Evolutionary conservation across 805 yeast genomes (phyloP).

Genomic region (Ogataea neopini): DNA sequence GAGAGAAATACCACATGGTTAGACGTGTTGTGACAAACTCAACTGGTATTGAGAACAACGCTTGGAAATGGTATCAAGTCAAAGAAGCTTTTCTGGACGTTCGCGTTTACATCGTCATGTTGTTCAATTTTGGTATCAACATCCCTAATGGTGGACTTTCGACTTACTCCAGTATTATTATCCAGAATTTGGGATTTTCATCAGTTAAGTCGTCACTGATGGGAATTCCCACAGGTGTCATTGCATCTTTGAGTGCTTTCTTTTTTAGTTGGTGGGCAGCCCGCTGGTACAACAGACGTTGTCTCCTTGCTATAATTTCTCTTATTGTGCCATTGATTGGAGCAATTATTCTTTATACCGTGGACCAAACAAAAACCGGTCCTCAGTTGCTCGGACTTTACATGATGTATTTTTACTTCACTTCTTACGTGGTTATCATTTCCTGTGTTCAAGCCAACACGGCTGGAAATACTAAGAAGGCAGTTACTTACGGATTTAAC

Average conservation of each 20-base stretch:
- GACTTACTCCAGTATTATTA: conserved; percentile 35
- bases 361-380: conserved; percentile 11
- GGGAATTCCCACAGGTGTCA: conserved; percentile 27
- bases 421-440: conserved; percentile 26
- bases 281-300: conserved; percentile 17
- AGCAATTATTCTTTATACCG: conserved; percentile 21
- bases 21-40: conserved; percentile 41
- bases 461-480: conserved; percentile 55
- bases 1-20: conserved; percentile 52
- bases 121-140: conserved; percentile 35
- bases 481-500: conserved; percentile 39
- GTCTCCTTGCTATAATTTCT: conserved; percentile 14
- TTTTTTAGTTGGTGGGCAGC: conserved; percentile 19
- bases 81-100: conserved; percentile 44
- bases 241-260: conserved; percentile 18
- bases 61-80: conserved; percentile 45
- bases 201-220: conserved; percentile 18
- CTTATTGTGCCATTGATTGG: conserved; percentile 21
- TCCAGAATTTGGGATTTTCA: conserved; percentile 33
- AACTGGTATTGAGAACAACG: conserved; percentile 40
- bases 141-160: conserved; percentile 46
- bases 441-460: conserved; percentile 37
- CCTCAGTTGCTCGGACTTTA: conserved; percentile 23
- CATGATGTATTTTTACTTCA: conserved; percentile 28
- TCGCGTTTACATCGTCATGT: conserved; percentile 40